Conservation (phyloP, 73 alveolate genomes). For the Paramecium sexaurelia region DNA sequence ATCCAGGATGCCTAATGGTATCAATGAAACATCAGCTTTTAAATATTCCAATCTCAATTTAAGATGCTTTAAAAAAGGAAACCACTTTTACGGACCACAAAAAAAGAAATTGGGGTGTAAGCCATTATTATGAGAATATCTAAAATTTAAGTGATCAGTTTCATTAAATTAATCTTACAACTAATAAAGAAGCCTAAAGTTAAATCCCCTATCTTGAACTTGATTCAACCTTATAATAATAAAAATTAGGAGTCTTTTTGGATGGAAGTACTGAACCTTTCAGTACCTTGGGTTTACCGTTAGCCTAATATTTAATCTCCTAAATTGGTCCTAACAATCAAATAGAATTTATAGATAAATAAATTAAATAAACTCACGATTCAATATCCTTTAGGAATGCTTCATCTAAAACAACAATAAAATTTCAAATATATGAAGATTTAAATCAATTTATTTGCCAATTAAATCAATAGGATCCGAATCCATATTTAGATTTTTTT, state of each 20-base stretch:
- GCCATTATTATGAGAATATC: not conserved
- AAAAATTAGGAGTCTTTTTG: not conserved
- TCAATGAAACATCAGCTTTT: not conserved
- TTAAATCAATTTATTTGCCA: not conserved
- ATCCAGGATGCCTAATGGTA: not conserved
- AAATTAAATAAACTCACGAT: not conserved
- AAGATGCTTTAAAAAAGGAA: not conserved
- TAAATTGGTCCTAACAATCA: not conserved
- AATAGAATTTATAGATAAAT: not conserved
- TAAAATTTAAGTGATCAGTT: not conserved
- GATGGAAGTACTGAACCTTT: conserved; percentile 21
- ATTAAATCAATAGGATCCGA: conserved; percentile 2
- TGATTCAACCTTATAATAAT: not conserved
- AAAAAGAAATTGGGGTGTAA: conserved; percentile 27
- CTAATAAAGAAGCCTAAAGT: not conserved
- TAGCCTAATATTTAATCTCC: not conserved
- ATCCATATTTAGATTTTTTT: not conserved
- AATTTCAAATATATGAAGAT: not conserved
- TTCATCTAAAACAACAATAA: not conserved
- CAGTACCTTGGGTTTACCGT: not conserved
- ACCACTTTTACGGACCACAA: not conserved
- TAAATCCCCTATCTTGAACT: not conserved
- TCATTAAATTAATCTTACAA: not conserved
- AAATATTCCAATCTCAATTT: not conserved
- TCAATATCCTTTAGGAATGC: not conserved